A percentile compares a stretch with the other conserved stretches of the same genome.
Conservation (phyloP, 352 stramenopile species). For the Pythium plurisporium region DNA sequence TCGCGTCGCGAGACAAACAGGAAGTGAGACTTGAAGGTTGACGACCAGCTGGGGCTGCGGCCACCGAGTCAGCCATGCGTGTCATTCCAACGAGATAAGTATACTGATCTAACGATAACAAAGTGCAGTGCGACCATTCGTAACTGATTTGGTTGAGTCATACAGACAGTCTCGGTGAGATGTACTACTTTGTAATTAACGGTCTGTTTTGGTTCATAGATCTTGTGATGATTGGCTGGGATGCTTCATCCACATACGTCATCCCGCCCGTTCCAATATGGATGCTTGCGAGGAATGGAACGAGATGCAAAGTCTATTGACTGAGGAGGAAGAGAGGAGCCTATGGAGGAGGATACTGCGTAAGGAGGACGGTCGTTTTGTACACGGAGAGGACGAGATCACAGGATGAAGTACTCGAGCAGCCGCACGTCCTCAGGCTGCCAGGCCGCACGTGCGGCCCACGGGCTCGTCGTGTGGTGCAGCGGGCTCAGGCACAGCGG, state of each 20-base stretch:
- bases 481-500: conserved; percentile 15
- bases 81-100: no score
- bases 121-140: neutral
- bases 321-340: no score
- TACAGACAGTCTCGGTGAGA: no score
- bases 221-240: neutral
- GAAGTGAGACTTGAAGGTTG: neutral
- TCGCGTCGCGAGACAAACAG: conserved; percentile 12
- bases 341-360: no score
- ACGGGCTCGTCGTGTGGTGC: neutral
- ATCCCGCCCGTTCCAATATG: neutral
- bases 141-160: no score
- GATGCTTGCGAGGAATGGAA: no score
- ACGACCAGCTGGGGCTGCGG: neutral
- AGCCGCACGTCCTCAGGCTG: conserved; percentile 52
- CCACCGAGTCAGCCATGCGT: neutral
- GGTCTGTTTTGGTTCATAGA: neutral
- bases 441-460: conserved; percentile 20
- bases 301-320: no score
- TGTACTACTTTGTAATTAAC: neutral
- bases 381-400: no score
- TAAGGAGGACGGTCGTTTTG: no score
- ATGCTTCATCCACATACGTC: neutral
- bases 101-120: neutral
- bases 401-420: conserved; percentile 76